Evolutionary conservation across 2,329 filamentous ascomycete genomes (phyloP), one percentile per base, ranked within the genome.

Genomic region (Penicillium sp.): DNA sequence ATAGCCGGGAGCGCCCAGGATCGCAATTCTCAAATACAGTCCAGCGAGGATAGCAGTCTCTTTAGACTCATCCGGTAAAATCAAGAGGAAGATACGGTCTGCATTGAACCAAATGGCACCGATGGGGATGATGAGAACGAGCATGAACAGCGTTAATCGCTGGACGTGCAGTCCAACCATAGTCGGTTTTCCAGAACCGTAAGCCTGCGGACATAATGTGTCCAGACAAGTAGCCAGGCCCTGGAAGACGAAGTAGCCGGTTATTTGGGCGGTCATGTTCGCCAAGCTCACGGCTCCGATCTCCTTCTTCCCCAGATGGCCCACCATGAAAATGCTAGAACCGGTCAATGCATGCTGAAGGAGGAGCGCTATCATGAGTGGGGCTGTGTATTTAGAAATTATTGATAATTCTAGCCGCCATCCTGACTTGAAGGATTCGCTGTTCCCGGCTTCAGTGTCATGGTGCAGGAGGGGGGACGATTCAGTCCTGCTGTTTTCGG

Each of bases 141-240:
- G 85, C 5, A 92, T 79, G 67, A 92, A 91, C 68, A 80, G 87
- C 1, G 88, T 78, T 88, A 92, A 90, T 53, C 89, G 81, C 74
- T 92, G 89, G 46, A 89, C 79, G 62, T 92, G 88, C 44, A 92
- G 72, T 1, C 89, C 91, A 56, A 97, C 92, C 5, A 97, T 83
- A 58, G 91, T 87, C 68, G 88, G 92, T 67, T 88, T 88, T 0
- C 92, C 92, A 0, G 88, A 92, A 3, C 92, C 92, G 67, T 93
- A 96, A 1, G 92, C 92, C 72, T 96, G 92, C 0, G 91, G 85
- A 70, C 92, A 96, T 4, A 97, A 83, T 0, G 92, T 96, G 72
- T 96, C 92, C 21, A 97, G 79, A 57, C 87, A 89, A 7, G 92
- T 96, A 1, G 90, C 88, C 11, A 96, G 81, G n/a, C 90, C 88